Conservation (phyloP, 1,284 basidiomycete genomes). For the Ceratobasidium theobromae region DNA sequence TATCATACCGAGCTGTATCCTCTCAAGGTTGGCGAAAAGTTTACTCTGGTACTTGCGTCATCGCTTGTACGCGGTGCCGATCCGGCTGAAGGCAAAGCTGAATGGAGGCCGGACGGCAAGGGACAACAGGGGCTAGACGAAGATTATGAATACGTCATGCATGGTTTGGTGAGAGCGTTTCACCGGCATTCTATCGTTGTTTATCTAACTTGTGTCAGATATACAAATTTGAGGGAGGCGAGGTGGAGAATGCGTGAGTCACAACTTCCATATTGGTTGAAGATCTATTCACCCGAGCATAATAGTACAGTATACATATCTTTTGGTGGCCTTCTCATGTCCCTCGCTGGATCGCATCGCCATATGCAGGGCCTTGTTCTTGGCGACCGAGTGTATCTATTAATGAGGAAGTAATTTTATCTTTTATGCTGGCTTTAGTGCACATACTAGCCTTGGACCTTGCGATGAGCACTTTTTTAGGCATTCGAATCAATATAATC, state of each 20-base stretch:
- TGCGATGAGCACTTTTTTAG: background rate
- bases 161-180: conserved; percentile 76
- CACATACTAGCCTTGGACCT: background rate
- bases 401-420: conserved; percentile 52
- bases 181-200: background rate
- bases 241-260: conserved; percentile 78
- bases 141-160: conserved; percentile 99
- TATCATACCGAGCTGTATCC: conserved; percentile 89
- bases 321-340: conserved; percentile 96
- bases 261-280: background rate
- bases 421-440: background rate
- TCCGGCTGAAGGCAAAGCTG: conserved; percentile 64
- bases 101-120: conserved; percentile 89
- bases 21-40: conserved; percentile 65
- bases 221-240: conserved; percentile 93
- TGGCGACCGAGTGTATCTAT: conserved; percentile 88
- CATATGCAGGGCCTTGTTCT: conserved; percentile 92
- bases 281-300: conserved; percentile 10
- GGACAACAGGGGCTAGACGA: conserved; percentile 86
- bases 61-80: conserved; percentile 68
- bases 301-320: conserved; percentile 90
- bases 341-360: conserved; percentile 88
- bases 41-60: conserved; percentile 85
- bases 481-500: background rate
- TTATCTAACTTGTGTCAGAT: conserved; percentile 55